Evolutionary conservation across 2,329 filamentous ascomycete genomes (phyloP).

Genomic region (Hysterium pulicare): DNA sequence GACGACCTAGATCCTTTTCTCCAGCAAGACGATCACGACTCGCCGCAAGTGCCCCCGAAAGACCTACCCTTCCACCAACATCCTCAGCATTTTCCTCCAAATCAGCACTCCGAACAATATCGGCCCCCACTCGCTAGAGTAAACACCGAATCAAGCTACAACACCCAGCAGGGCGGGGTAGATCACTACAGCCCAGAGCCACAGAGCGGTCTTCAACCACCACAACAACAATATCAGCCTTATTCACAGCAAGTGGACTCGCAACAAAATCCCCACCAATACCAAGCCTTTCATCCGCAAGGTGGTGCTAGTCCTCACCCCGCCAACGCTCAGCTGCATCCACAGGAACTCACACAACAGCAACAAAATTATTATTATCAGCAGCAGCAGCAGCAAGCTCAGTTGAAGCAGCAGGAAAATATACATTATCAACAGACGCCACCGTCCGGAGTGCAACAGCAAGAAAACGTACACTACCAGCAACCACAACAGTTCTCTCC

Average conservation of each 20-base stretch:
- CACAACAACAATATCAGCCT: conserved; percentile 29
- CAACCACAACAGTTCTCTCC: conserved; percentile 25
- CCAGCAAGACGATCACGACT: conserved; percentile 27
- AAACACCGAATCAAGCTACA: conserved; percentile 37
- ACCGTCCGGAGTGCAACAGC: conserved; percentile 24
- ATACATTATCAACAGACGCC: conserved; percentile 13
- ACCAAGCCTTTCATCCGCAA: conserved; percentile 32
- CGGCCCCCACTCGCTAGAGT: conserved; percentile 38
- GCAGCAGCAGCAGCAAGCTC: conserved; percentile 25
- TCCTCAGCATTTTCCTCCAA: conserved; percentile 22
- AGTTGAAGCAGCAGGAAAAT: conserved; percentile 6
- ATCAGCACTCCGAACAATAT: conserved; percentile 27
- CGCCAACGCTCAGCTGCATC: conserved; percentile 27
- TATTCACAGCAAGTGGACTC: conserved; percentile 21
- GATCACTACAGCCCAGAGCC: conserved; percentile 38
- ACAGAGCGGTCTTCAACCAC: conserved; percentile 28
- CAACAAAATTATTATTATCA: conserved; percentile 31
- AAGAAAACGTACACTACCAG: conserved; percentile 24
- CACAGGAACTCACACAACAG: conserved; percentile 22
- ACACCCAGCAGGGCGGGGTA: conserved; percentile 36
- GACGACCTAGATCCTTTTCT: conserved; percentile 37
- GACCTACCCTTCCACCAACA: conserved; percentile 30
- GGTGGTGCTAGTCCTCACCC: conserved; percentile 27
- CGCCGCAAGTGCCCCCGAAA: conserved; percentile 35
- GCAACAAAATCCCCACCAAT: conserved; percentile 22